Evolutionary conservation across 2,329 filamentous ascomycete species (phyloP).

Genomic region (Elsinoe ampelina): DNA sequence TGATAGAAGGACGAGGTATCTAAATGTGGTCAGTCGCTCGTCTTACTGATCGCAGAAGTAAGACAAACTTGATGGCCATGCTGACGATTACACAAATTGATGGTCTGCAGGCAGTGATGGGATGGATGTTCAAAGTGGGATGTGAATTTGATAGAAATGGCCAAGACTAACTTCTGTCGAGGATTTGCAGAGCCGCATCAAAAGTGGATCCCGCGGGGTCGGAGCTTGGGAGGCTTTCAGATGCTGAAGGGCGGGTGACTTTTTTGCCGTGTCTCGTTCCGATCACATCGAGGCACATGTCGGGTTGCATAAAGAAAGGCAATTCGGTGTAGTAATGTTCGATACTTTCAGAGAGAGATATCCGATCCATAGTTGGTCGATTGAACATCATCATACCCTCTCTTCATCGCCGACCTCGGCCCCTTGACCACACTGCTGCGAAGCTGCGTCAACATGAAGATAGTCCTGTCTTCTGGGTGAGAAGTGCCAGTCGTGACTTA

Average conservation of each 20-base stretch:
- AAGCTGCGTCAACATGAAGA: constrained; percentile 53
- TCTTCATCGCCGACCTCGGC: neutral
- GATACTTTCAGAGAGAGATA: neutral
- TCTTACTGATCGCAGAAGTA: constrained; percentile 15
- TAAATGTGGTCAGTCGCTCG: constrained; percentile 32
- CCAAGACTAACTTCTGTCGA: neutral
- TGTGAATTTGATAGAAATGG: constrained; percentile 6
- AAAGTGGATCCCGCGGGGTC: neutral
- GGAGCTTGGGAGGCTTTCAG: neutral
- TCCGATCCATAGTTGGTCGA: neutral
- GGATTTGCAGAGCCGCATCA: constrained; percentile 1
- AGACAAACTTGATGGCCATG: constrained; percentile 48
- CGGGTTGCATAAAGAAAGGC: neutral
- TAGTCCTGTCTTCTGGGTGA: constrained; percentile 80
- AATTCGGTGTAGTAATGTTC: neutral
- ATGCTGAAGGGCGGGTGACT: neutral
- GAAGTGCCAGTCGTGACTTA: constrained; percentile 26
- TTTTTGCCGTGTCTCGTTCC: neutral
- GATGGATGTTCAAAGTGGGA: constrained; percentile 4
- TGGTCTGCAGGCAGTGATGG: neutral
- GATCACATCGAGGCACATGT: neutral
- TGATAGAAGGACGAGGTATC: constrained; percentile 94
- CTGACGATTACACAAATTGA: constrained; percentile 13
- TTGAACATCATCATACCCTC: neutral
- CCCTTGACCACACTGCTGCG: neutral